Evolutionary conservation across 1,284 basidiomycete species (phyloP).

Genomic region (Trichosporon sp.): DNA sequence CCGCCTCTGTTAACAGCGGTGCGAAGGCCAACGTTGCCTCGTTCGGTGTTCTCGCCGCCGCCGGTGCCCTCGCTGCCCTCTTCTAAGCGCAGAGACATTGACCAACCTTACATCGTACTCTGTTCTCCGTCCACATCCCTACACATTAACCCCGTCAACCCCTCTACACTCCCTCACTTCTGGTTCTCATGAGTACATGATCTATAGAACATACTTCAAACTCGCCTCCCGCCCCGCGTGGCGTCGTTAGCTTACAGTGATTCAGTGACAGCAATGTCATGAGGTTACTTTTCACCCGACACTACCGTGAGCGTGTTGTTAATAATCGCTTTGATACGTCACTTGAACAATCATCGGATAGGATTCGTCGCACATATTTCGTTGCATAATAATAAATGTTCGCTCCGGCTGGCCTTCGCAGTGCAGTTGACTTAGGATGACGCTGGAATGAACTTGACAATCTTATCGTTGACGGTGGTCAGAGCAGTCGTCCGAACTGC

Average conservation of each 20-base stretch:
- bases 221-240: constrained; percentile 1
- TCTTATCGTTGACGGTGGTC: too few species aligned
- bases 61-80: constrained; percentile 42
- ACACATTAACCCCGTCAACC: neutral
- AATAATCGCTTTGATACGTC: constrained; percentile 11
- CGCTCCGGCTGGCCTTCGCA: neutral
- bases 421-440: neutral
- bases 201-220: constrained; percentile 2
- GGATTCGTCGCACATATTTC: neutral
- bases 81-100: constrained; percentile 36
- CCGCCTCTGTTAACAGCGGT: constrained; percentile 23
- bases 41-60: constrained; percentile 43
- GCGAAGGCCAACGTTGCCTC: constrained; percentile 34
- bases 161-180: constrained; percentile 15
- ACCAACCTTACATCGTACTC: neutral
- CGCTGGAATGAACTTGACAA: too few species aligned
- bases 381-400: constrained; percentile 8
- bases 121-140: neutral
- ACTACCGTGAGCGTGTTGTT: constrained; percentile 17
- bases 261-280: constrained; percentile 9
- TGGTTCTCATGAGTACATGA: constrained; percentile 18
- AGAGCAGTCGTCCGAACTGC: too few species aligned
- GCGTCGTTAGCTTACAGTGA: constrained; percentile 12
- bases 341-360: constrained; percentile 15
- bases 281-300: constrained; percentile 4